Conservation (phyloP, 2,329 filamentous ascomycete genomes). For the Epicoccum sorghinum region DNA sequence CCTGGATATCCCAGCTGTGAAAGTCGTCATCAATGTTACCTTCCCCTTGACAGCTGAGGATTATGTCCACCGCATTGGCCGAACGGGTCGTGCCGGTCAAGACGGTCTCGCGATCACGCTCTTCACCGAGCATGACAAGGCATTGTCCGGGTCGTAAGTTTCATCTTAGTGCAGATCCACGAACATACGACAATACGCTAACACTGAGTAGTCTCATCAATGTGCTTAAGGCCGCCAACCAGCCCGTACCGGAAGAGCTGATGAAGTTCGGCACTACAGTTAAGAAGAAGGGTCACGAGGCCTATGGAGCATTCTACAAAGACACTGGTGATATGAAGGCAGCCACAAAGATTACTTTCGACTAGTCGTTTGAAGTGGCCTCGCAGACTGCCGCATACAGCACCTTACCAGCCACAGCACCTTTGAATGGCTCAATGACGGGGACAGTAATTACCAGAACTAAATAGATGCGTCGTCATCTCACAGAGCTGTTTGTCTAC, state of each 20-base stretch:
- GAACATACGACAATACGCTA: conserved; percentile 18
- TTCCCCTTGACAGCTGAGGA: conserved; percentile 96
- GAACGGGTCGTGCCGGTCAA: conserved; percentile 92
- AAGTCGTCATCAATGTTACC: conserved; percentile 91
- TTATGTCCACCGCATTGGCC: conserved; percentile 94
- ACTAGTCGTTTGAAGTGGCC: conserved; percentile 48
- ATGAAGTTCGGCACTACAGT: conserved; percentile 97
- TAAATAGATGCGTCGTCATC: no score
- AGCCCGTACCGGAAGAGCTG: conserved; percentile 86
- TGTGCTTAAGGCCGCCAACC: conserved; percentile 90
- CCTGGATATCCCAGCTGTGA: conserved; percentile 93
- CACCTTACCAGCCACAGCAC: no score
- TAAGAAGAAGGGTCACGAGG: conserved; percentile 97
- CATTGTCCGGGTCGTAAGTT: conserved; percentile 83
- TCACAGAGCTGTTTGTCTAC: no score
- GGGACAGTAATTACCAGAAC: no score
- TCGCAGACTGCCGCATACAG: conserved; percentile 8
- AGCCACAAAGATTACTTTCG: conserved; percentile 91
- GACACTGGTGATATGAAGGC: conserved; percentile 83
- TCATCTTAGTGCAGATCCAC: conserved; percentile 5
- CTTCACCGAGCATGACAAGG: conserved; percentile 95
- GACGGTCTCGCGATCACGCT: conserved; percentile 87
- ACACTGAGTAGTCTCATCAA: conserved; percentile 75
- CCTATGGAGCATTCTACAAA: conserved; percentile 95
- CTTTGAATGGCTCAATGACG: no score